A percentile compares a stretch with the other conserved stretches of the same genome.
Conservation (phyloP, 2,329 filamentous ascomycete species). For the Cladorrhinum sp. region DNA sequence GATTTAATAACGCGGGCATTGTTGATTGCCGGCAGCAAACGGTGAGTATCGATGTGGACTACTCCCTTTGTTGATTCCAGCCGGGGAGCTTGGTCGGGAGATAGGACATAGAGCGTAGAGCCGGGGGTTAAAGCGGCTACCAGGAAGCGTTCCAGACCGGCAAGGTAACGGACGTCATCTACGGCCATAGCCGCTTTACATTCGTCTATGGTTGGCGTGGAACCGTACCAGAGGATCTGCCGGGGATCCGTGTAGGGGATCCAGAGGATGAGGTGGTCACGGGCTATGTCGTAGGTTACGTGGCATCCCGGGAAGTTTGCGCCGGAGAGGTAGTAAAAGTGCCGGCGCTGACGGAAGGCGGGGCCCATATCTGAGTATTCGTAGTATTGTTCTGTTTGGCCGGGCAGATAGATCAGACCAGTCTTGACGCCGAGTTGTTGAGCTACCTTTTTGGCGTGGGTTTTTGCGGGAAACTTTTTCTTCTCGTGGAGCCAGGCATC, state of each 20-base stretch:
- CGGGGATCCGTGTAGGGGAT: conserved; percentile 65
- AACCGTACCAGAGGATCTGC: conserved; percentile 62
- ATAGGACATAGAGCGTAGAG: conserved; percentile 44
- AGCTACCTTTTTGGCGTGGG: conserved; percentile 56
- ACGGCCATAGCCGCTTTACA: conserved; percentile 64
- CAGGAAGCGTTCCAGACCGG: conserved; percentile 49
- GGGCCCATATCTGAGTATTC: conserved; percentile 59
- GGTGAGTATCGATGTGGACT: conserved; percentile 45
- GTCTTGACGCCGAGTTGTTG: conserved; percentile 46
- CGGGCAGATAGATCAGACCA: conserved; percentile 56
- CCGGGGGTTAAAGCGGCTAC: conserved; percentile 42
- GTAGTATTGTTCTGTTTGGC: conserved; percentile 48
- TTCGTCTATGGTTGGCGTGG: conserved; percentile 57
- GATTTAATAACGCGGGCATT: conserved; percentile 78
- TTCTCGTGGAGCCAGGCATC: conserved; percentile 20
- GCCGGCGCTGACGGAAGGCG: conserved; percentile 55
- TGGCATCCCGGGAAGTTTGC: conserved; percentile 53
- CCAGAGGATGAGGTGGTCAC: conserved; percentile 67
- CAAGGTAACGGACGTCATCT: conserved; percentile 64
- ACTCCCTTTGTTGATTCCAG: conserved; percentile 28
- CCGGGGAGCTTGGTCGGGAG: conserved; percentile 33
- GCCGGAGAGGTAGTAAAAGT: conserved; percentile 60
- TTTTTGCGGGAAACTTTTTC: conserved; percentile 40
- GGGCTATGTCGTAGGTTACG: conserved; percentile 55
- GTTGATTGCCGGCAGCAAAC: conserved; percentile 71